Evolutionary conservation across 257 asterid genomes (phyloP).

Genomic region (Solanum arcanum): DNA sequence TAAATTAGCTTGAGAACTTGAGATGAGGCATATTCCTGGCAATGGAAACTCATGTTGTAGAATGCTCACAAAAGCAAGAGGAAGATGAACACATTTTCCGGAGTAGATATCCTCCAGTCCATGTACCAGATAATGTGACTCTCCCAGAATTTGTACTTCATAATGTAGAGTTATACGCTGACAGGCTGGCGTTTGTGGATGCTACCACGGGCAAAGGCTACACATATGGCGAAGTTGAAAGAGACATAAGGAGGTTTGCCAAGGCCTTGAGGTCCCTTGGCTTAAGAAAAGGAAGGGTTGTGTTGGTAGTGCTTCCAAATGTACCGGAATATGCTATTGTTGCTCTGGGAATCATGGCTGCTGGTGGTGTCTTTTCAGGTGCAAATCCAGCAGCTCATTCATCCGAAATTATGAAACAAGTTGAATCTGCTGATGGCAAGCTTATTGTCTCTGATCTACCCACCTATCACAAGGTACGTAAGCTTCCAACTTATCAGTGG

Average conservation of each 20-base stretch:
- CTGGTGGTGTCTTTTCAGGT: slow-evolving; percentile 85
- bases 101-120: slow-evolving; percentile 55
- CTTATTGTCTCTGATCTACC: slow-evolving; percentile 72
- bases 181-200: slow-evolving; percentile 70
- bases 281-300: slow-evolving; percentile 66
- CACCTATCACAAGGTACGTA: slow-evolving; percentile 55
- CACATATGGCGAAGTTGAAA: slow-evolving; percentile 52
- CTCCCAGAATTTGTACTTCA: slow-evolving; percentile 81
- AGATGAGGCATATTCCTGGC: neutral
- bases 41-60: slow-evolving; percentile 36
- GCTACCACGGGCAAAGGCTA: slow-evolving; percentile 48
- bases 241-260: slow-evolving; percentile 60
- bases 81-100: slow-evolving; percentile 49
- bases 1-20: neutral
- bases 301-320: slow-evolving; percentile 73
- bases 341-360: slow-evolving; percentile 92
- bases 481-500: neutral
- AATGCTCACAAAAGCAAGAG: slow-evolving; percentile 8
- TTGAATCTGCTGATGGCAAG: slow-evolving; percentile 77
- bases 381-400: slow-evolving; percentile 69
- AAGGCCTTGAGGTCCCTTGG: slow-evolving; percentile 85
- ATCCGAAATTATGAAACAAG: slow-evolving; percentile 81
- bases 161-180: slow-evolving; percentile 32
- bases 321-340: slow-evolving; percentile 62
- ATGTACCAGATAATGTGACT: slow-evolving; percentile 56